A percentile compares a stretch with the other conserved stretches of the same genome.
These are phyloP conservation scores for Erodium moschatum DNA, from an alignment of 441 rosid genomes.

Conservation along the genomic window DNA sequence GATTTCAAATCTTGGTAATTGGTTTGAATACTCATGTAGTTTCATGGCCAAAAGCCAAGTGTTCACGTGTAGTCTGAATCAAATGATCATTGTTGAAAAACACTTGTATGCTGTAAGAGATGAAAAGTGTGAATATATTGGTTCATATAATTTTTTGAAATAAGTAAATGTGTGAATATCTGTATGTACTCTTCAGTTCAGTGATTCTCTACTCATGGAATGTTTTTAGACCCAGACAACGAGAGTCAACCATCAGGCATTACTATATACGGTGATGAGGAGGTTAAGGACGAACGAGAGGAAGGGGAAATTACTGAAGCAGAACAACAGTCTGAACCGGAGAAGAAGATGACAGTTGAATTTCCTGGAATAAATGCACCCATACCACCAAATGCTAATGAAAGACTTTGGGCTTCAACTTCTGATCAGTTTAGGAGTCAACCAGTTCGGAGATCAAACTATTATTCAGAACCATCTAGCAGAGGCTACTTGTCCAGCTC, in stretches of 20 bases:
- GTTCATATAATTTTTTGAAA: too few species aligned
- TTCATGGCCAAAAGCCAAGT: too few species aligned
- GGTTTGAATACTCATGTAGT: too few species aligned
- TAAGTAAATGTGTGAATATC: too few species aligned
- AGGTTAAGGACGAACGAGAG: constrained; percentile 28
- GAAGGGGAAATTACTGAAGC: constrained; percentile 67
- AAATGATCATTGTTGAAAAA: too few species aligned
- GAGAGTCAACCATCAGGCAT: constrained; percentile 71
- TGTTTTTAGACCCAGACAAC: constrained; percentile 41
- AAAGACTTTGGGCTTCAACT: constrained; percentile 61
- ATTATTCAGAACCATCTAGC: constrained; percentile 34
- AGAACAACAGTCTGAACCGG: constrained; percentile 26
- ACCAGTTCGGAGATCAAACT: constrained; percentile 25
- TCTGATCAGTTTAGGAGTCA: constrained; percentile 31
- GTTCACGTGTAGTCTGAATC: too few species aligned
- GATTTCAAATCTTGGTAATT: too few species aligned
- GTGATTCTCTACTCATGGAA: too few species aligned
- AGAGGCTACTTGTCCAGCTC: constrained; percentile 32
- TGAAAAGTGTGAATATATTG: too few species aligned
- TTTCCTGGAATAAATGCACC: constrained; percentile 89
- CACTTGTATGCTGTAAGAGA: too few species aligned
- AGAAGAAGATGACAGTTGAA: constrained; percentile 48
- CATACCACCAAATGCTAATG: constrained; percentile 70
- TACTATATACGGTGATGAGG: constrained; percentile 61
- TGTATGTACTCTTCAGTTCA: too few species aligned